These are phyloP conservation scores for Luzula sylvatica DNA, from an alignment of 176 grass and related monocot species.

Conservation along the genomic window DNA sequence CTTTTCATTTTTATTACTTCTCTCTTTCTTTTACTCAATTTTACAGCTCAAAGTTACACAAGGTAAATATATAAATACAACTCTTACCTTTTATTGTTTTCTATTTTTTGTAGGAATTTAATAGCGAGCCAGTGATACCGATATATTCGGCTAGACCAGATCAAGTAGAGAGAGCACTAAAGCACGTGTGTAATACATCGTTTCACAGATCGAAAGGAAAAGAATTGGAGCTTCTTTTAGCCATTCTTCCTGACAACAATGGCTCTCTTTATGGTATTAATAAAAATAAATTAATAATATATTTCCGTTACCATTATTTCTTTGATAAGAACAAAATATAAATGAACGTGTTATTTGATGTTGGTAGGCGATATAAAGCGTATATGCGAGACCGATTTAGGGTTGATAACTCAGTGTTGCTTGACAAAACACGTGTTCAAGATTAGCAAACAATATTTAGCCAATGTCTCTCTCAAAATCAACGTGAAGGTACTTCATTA, in stretches of 20 bases:
- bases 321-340: neutral
- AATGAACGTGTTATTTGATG: slow-evolving; percentile 2
- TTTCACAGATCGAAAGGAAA: slow-evolving; percentile 84
- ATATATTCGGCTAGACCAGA: slow-evolving; percentile 94
- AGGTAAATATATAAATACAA: neutral
- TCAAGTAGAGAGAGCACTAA: slow-evolving; percentile 85
- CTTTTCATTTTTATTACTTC: no score
- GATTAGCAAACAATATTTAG: slow-evolving; percentile 98
- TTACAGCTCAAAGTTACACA: no score
- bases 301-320: neutral
- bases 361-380: slow-evolving; percentile 90
- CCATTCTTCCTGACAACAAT: slow-evolving; percentile 95
- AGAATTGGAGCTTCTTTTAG: slow-evolving; percentile 96
- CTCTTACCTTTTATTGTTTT: slow-evolving; percentile 5
- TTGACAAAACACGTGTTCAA: slow-evolving; percentile 98
- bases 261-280: slow-evolving; percentile 86
- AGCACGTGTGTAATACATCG: slow-evolving; percentile 80
- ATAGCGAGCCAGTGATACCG: slow-evolving; percentile 80
- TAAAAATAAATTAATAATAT: no score
- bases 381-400: slow-evolving; percentile 98
- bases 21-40: no score
- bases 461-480: slow-evolving; percentile 98
- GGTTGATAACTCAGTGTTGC: slow-evolving; percentile 95
- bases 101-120: slow-evolving; percentile 61
- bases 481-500: slow-evolving; percentile 82